Evolutionary conservation across 495 filamentous ascomycete genomes (phyloP), one percentile per base, ranked within the genome.

Genomic region (Neurospora sp.): DNA sequence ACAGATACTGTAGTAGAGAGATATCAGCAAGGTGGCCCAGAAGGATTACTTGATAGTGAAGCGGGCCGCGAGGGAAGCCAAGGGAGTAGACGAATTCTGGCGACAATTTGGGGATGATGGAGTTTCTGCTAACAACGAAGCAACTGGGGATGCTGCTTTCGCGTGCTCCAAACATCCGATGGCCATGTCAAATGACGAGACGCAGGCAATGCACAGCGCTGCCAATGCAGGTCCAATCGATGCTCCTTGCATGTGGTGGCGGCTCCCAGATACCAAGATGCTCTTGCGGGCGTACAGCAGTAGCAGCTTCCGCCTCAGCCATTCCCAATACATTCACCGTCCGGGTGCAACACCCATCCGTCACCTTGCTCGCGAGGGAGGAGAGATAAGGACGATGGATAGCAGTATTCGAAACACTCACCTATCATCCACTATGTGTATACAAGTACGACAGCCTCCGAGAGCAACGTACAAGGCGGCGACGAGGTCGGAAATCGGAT

Each of bases 1-100:
- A 78, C 59, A 40, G 70, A 77, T 73, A 72, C 72, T 78, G 48
- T 14, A 71, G 42, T 70, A 23, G 54, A 69, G 37, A 37, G 31
- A 48, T 69, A 62, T 77, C 37, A 77, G 76, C 69, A 72, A 54
- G 12, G 73, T 44, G 54, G 27, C 54, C 27, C 14, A 66, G 27
- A 66, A 66, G 54, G 54, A 66, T 62, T 66, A 35, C 54, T 66
- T 66, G 54, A 66, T 35, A 66, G 14, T 35, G 54, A 66, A 12
- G 31, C 54, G 54, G 54, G 54, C 27, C 54, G 54, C 54, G 23
- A 66, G 54, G 27, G 27, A 66, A 66, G 54, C 54, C 54, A 66
- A 66, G 54, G 54, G 54, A 66, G 23, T 18, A 35, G 54, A 16
- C 54, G 54, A 66, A 12, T 35, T 66, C 16, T 66, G 27, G 54